These are phyloP conservation scores for Pseudevernia furfuracea DNA, from an alignment of 495 filamentous ascomycete genomes.

Conservation along the genomic window DNA sequence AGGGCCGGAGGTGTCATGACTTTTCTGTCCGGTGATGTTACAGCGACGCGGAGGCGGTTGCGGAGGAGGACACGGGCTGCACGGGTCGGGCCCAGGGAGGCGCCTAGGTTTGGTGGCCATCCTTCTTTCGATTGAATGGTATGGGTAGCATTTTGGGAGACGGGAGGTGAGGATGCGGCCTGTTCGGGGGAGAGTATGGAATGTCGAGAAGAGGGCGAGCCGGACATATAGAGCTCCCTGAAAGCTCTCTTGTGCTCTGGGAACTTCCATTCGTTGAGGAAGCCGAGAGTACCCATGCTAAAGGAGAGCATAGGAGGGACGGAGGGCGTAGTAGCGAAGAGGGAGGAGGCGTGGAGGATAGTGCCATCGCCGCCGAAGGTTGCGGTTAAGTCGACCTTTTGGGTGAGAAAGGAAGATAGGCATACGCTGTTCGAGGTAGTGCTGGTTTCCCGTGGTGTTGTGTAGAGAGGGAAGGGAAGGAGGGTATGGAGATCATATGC, in stretches of 20 bases:
- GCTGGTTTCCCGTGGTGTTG: constrained; percentile 32
- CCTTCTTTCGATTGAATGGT: constrained; percentile 35
- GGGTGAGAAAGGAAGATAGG: constrained; percentile 33
- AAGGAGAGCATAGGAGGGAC: constrained; percentile 93
- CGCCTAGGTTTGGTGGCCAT: constrained; percentile 70
- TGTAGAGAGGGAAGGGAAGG: constrained; percentile 73
- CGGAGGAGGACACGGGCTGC: constrained; percentile 74
- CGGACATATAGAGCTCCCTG: constrained; percentile 88
- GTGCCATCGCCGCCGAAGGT: constrained; percentile 95
- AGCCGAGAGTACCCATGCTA: constrained; percentile 93
- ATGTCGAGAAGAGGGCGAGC: constrained; percentile 37
- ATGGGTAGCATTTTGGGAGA: constrained; percentile 19
- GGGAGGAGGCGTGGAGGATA: constrained; percentile 80
- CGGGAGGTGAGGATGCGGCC: constrained; percentile 19
- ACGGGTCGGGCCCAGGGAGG: constrained; percentile 68
- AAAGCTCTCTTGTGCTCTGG: constrained; percentile 82
- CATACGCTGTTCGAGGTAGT: constrained; percentile 33
- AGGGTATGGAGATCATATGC: constrained; percentile 65
- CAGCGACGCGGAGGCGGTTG: constrained; percentile 73
- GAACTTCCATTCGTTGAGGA: constrained; percentile 95
- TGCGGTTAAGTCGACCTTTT: constrained; percentile 78
- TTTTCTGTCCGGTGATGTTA: constrained; percentile 50
- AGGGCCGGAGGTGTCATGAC: constrained; percentile 35
- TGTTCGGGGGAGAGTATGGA: constrained; percentile 16
- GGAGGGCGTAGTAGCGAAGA: constrained; percentile 72